A percentile compares a stretch with the other conserved stretches of the same genome.
Evolutionary conservation across 2,329 filamentous ascomycete genomes (phyloP).

Genomic region (Diaporthe australafricana): DNA sequence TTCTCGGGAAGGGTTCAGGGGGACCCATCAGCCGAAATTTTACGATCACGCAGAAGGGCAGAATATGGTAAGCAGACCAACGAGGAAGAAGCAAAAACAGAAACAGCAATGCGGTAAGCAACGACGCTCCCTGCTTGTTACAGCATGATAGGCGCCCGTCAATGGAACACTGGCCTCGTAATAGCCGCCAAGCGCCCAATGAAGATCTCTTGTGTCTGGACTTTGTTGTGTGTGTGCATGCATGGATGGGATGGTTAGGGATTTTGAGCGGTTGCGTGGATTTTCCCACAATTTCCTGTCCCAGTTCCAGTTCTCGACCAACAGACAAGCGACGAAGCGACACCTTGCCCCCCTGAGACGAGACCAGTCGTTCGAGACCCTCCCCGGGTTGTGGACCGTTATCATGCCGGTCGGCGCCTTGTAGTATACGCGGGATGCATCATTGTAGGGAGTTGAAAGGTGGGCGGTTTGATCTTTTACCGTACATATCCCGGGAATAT

Average conservation of each 20-base stretch:
- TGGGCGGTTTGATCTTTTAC: not conserved
- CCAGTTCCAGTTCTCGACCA: slow-evolving; percentile 2
- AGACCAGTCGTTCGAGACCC: not conserved
- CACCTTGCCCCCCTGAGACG: not conserved
- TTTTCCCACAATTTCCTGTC: slow-evolving; percentile 7
- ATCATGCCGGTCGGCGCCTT: not conserved
- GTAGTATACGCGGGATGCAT: not conserved
- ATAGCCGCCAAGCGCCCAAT: slow-evolving; percentile 6
- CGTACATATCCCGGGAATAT: not conserved
- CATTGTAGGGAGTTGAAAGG: not conserved
- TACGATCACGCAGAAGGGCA: not conserved
- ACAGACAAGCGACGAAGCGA: too few relatives aligned
- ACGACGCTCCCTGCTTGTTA: not conserved
- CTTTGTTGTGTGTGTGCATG: not conserved
- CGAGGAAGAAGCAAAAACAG: not conserved
- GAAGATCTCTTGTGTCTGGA: slow-evolving; percentile 15
- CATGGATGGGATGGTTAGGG: not conserved
- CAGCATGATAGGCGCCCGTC: not conserved
- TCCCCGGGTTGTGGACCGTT: not conserved
- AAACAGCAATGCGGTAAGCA: not conserved
- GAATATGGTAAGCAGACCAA: not conserved
- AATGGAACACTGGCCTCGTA: not conserved
- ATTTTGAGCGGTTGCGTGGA: slow-evolving; percentile 14
- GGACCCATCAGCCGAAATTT: not conserved
- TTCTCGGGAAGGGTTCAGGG: not conserved